Conservation (phyloP, 306 rosid genomes). For the Canavalia ensiformis region DNA sequence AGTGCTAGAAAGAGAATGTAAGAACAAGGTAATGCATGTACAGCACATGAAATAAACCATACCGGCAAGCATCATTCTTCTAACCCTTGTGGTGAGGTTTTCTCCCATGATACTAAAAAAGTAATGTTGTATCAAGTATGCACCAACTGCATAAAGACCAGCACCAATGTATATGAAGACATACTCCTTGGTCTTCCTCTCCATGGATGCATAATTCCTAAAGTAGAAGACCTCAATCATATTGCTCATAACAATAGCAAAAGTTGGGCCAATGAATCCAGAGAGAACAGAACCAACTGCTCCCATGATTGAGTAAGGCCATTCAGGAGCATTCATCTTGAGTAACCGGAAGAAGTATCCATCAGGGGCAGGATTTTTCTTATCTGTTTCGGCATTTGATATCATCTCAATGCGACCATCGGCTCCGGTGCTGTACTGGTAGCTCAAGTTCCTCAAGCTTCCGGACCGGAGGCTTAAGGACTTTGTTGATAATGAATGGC, state of each 20-base stretch:
- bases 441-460: constrained; percentile 92
- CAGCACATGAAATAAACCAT: constrained; percentile 18
- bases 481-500: constrained; percentile 93
- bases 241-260: constrained; percentile 98
- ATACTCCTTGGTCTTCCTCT: constrained; percentile 89
- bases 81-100: constrained; percentile 97
- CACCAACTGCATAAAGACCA: constrained; percentile 92
- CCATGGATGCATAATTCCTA: constrained; percentile 82
- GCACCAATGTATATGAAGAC: constrained; percentile 96
- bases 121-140: constrained; percentile 97
- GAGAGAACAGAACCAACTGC: constrained; percentile 93
- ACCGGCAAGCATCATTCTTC: constrained; percentile 99
- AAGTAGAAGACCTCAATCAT: constrained; percentile 98
- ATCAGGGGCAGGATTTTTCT: constrained; percentile 85
- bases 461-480: constrained; percentile 94
- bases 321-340: constrained; percentile 91
- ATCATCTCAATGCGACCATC: constrained; percentile 98
- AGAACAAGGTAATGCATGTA: background rate
- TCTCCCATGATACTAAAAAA: constrained; percentile 99
- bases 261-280: constrained; percentile 95
- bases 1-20: background rate
- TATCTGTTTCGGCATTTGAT: constrained; percentile 92
- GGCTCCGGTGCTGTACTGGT: constrained; percentile 91
- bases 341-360: constrained; percentile 86
- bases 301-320: constrained; percentile 99